Conservation (phyloP, 441 rosid genomes). For the Pelargonium myrrhifolium region DNA sequence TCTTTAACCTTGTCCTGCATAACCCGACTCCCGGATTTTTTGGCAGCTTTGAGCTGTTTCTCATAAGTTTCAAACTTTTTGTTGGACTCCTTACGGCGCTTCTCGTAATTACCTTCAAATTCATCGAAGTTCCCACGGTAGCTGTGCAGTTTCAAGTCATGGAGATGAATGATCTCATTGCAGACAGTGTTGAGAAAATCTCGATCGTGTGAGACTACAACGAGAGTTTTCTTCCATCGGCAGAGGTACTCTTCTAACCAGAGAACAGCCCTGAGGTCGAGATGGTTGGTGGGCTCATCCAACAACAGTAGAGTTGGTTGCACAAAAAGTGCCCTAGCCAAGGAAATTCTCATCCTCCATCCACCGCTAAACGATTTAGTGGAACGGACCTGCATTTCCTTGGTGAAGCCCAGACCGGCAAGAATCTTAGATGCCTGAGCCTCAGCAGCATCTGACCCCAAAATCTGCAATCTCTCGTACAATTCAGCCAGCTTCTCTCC, state of each 20-base stretch:
- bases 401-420: conserved; percentile 85
- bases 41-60: conserved; percentile 76
- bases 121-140: conserved; percentile 82
- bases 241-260: conserved; percentile 88
- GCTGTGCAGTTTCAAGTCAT: conserved; percentile 65
- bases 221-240: conserved; percentile 86
- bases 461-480: conserved; percentile 69
- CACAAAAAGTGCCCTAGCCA: conserved; percentile 88
- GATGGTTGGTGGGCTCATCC: conserved; percentile 84
- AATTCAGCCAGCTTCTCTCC: conserved; percentile 77
- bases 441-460: conserved; percentile 93
- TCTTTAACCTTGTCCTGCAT: conserved; percentile 65
- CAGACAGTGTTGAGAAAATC: conserved; percentile 92
- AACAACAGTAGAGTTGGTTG: conserved; percentile 65
- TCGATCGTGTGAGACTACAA: conserved; percentile 90
- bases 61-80: conserved; percentile 52
- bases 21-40: conserved; percentile 62
- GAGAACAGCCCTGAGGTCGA: conserved; percentile 86
- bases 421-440: conserved; percentile 89
- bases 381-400: conserved; percentile 71
- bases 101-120: conserved; percentile 69
- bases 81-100: conserved; percentile 66
- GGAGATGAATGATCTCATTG: conserved; percentile 82
- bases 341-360: conserved; percentile 94
- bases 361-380: conserved; percentile 77